Conservation (phyloP, 139 green algal genomes). For the Chlamydomonas schloesseri region DNA sequence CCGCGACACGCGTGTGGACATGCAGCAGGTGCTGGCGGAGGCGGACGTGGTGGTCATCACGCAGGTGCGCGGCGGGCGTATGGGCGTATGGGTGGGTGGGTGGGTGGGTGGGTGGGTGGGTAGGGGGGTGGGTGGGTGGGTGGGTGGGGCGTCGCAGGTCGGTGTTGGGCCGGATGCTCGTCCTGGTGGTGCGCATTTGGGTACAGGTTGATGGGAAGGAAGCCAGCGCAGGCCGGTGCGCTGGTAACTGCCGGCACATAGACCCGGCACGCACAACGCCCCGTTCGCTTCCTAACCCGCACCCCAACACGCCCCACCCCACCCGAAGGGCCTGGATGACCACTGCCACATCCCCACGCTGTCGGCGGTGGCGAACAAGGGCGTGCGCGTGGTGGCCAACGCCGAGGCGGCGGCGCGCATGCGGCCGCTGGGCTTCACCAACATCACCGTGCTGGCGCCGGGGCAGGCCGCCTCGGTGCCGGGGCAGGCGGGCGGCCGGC, state of each 20-base stretch:
- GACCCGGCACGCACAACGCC: no score
- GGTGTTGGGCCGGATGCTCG: no score
- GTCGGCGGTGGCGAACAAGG: slow-evolving; percentile 63
- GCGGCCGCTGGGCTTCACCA: slow-evolving; percentile 73
- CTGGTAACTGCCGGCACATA: no score
- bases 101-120: no score
- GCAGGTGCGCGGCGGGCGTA: slow-evolving; percentile 58
- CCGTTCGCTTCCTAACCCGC: no score
- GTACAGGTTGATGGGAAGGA: no score
- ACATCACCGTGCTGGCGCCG: slow-evolving; percentile 66
- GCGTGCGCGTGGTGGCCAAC: slow-evolving; percentile 76
- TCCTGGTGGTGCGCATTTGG: no score
- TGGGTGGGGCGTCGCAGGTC: no score
- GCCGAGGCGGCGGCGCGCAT: slow-evolving; percentile 70
- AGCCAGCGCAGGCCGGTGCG: no score
- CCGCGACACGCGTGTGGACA: slow-evolving; percentile 55
- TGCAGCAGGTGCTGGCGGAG: slow-evolving; percentile 61
- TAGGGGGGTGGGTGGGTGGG: no score
- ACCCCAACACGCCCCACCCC: no score
- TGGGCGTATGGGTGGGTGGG: not conserved
- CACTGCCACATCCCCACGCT: slow-evolving; percentile 87
- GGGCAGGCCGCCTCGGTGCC: slow-evolving; percentile 63
- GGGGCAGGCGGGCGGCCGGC: slow-evolving; percentile 57
- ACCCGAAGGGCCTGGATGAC: slow-evolving; percentile 74
- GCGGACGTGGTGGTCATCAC: slow-evolving; percentile 82